Conservation (phyloP, 2,329 filamentous ascomycete species). For the Aspergillus sp. region DNA sequence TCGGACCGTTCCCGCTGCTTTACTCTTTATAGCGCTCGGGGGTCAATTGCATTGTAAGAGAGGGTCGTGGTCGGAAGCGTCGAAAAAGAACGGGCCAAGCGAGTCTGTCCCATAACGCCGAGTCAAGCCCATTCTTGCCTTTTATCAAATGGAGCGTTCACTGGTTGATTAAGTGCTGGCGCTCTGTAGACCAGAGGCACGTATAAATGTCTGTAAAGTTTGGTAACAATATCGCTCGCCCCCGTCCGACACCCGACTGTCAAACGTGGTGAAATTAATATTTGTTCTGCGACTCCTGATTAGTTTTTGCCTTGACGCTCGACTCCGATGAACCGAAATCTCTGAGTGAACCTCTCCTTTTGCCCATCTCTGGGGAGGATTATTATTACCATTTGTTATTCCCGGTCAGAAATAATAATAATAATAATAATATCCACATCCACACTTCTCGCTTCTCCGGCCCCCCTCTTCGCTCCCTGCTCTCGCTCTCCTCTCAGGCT, state of each 20-base stretch:
- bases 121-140: not conserved
- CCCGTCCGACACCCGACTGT: not conserved
- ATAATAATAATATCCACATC: conserved; percentile 21
- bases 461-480: conserved; percentile 13
- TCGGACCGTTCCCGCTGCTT: not conserved
- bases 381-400: conserved; percentile 19
- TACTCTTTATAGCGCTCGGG: not conserved
- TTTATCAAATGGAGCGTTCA: not conserved
- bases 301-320: not conserved
- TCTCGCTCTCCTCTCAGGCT: conserved; percentile 9
- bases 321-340: not conserved
- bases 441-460: conserved; percentile 18
- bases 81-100: conserved; percentile 16
- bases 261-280: not conserved
- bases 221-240: no score
- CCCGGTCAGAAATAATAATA: conserved; percentile 19
- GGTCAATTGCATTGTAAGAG: conserved; percentile 7
- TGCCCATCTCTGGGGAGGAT: conserved; percentile 6
- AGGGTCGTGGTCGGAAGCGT: not conserved
- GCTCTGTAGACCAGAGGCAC: no score
- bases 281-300: not conserved
- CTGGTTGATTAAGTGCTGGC: no score
- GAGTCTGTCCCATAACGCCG: conserved; percentile 13
- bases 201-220: no score
- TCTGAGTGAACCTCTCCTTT: conserved; percentile 3